Conservation (phyloP, 805 yeast species). For the Candida boleticola region DNA sequence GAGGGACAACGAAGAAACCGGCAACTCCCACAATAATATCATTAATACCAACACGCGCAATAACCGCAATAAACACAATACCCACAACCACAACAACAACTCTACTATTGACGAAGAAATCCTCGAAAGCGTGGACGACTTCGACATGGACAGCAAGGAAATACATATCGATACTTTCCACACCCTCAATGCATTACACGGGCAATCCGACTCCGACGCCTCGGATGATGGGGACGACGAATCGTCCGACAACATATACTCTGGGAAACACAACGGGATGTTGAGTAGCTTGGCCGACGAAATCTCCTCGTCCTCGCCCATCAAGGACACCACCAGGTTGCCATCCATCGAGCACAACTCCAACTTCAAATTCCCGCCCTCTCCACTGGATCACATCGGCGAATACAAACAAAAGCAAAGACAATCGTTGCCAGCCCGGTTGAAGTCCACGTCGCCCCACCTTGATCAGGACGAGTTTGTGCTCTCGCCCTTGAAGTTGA, state of each 20-base stretch:
- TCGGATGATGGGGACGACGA: slow-evolving; percentile 4
- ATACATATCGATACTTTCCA: slow-evolving; percentile 8
- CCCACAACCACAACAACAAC: not conserved
- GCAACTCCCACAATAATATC: not conserved
- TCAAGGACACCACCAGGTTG: slow-evolving; percentile 11
- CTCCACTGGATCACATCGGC: not conserved
- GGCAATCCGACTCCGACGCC: slow-evolving; percentile 14
- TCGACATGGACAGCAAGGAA: slow-evolving; percentile 5
- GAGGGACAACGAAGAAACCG: slow-evolving; percentile 12
- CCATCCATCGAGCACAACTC: slow-evolving; percentile 6
- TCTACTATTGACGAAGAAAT: no score
- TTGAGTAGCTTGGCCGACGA: slow-evolving; percentile 22
- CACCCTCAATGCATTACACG: slow-evolving; percentile 8
- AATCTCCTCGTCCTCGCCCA: slow-evolving; percentile 26
- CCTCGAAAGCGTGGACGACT: not conserved
- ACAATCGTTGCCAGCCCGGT: slow-evolving; percentile 34
- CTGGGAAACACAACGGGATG: slow-evolving; percentile 10
- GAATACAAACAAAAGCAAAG: slow-evolving; percentile 17
- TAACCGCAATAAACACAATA: not conserved
- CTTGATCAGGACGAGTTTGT: slow-evolving; percentile 32
- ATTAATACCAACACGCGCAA: no score
- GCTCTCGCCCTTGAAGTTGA: slow-evolving; percentile 40
- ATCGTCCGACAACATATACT: slow-evolving; percentile 11
- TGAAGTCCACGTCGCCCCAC: slow-evolving; percentile 18
- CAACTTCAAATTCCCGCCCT: slow-evolving; percentile 27